These are phyloP conservation scores for Boletus insuetus DNA, from an alignment of 768 basidiomycete species.

Conservation along the genomic window DNA sequence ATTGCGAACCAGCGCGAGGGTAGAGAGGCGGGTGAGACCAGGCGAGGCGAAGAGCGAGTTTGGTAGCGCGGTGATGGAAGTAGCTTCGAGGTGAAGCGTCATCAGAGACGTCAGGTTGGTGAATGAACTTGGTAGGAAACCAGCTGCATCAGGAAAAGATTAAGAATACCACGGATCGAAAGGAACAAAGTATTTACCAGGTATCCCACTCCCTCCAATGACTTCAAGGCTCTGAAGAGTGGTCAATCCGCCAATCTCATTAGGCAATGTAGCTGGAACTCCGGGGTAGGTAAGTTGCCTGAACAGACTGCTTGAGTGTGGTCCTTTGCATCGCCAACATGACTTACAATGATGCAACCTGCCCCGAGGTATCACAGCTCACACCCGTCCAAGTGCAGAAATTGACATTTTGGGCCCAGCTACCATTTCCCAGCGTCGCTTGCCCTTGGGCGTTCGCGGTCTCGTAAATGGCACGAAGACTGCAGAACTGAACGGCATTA, in stretches of 20 bases:
- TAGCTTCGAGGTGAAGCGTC: conserved; percentile 41
- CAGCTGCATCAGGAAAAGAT: conserved; percentile 29
- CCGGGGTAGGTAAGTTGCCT: conserved; percentile 45
- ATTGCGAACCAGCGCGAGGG: conserved; percentile 41
- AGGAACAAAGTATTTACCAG: conserved; percentile 32
- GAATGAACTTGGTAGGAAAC: conserved; percentile 40
- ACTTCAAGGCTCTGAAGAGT: conserved; percentile 38
- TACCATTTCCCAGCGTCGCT: conserved; percentile 37
- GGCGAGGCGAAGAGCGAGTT: conserved; percentile 33
- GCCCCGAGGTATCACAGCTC: conserved; percentile 39
- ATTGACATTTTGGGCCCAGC: conserved; percentile 44
- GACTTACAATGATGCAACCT: conserved; percentile 42
- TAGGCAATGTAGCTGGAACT: conserved; percentile 44
- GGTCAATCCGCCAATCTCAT: conserved; percentile 39
- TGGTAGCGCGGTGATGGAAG: conserved; percentile 36
- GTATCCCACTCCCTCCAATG: conserved; percentile 40
- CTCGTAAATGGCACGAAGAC: conserved; percentile 44
- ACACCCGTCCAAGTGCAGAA: conserved; percentile 51
- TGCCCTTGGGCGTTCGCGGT: conserved; percentile 37
- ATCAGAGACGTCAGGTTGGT: conserved; percentile 35
- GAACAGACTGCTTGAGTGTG: neutral
- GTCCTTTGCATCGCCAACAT: neutral
- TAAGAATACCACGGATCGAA: neutral
- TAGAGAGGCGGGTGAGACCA: conserved; percentile 32
- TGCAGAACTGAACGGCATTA: conserved; percentile 47